Base-by-base conservation (phyloP, 352 stramenopile genomes). In the Pseudoperonospora humuli region DNA sequence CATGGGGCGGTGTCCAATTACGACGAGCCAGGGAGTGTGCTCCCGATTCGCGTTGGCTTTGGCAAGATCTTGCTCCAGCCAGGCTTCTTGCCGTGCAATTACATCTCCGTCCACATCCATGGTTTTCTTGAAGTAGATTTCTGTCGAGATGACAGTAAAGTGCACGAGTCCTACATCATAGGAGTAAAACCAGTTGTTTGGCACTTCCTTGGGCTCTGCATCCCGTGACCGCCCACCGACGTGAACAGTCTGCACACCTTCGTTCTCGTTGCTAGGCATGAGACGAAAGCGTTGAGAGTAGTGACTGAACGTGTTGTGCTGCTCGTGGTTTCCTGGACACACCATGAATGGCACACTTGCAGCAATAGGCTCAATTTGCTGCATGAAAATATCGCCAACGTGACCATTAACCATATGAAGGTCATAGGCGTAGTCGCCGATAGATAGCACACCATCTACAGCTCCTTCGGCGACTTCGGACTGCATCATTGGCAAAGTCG, bases 171-270 rank as follows among this genome's bases (percentile, higher is more conserved):
- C 83, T 34, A 87, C 76, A 44, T 95, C 64, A 38, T 82, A 80
- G 31, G 78, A 92, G 69, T 92, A 93, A 52, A 92, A 95, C 77
- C 83, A 92, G 41, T 92, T 93, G 64, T 95, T 94, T 1, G 75
- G 78, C 10, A 76, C 76, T 19, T 80, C 55, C 39, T 57, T 59
- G 15, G 54, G 43, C 7, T 58, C 36, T 11, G 29, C 49, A 36
- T 51, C 44, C 21, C 43, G 53, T 3, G 44, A 57, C 17, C 45
- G 48, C 17, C 78, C 73, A 17, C 72, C 57, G 2, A 57, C 45
- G 3, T 77, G 70, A 9, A 70, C 39, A 17, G 86, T 75, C 7
- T 64, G 64, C 4, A 67, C 54, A 29, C 77, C 75, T 15, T 70
- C 69, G 47, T 81, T 90, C 3, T 75, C 67, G 37, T 83, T 91